A percentile compares a stretch with the other conserved stretches of the same genome.
Evolutionary conservation across 2,329 filamentous ascomycete genomes (phyloP).

Genomic region (Lasiodiplodia citricola): DNA sequence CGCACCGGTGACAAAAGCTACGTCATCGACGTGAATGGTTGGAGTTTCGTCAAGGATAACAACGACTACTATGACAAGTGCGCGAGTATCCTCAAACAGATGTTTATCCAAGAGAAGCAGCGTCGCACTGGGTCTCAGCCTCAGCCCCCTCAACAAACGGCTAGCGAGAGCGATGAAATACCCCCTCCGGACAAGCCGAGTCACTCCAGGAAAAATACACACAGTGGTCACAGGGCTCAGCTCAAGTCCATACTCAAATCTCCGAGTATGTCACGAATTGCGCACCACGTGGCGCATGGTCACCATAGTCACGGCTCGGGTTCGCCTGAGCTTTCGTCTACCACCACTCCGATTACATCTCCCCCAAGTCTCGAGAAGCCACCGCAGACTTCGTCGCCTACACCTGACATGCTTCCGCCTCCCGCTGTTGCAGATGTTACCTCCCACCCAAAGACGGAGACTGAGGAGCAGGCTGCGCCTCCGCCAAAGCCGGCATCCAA

Average conservation of each 20-base stretch:
- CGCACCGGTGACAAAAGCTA: slow-evolving; percentile 89
- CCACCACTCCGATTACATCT: slow-evolving; percentile 49
- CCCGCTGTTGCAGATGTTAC: slow-evolving; percentile 37
- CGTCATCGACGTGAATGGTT: slow-evolving; percentile 98
- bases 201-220: slow-evolving; percentile 41
- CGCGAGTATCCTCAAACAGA: slow-evolving; percentile 81
- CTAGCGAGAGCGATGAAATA: slow-evolving; percentile 28
- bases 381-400: slow-evolving; percentile 32
- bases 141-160: slow-evolving; percentile 53
- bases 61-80: slow-evolving; percentile 97
- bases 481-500: slow-evolving; percentile 68
- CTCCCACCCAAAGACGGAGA: slow-evolving; percentile 36
- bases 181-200: slow-evolving; percentile 19
- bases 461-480: slow-evolving; percentile 39
- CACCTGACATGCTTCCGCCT: slow-evolving; percentile 37
- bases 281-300: slow-evolving; percentile 51
- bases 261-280: slow-evolving; percentile 67
- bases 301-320: slow-evolving; percentile 45
- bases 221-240: slow-evolving; percentile 45
- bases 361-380: slow-evolving; percentile 50
- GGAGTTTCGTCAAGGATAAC: slow-evolving; percentile 99
- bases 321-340: slow-evolving; percentile 53
- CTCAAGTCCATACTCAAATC: slow-evolving; percentile 68
- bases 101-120: slow-evolving; percentile 82
- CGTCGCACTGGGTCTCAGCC: slow-evolving; percentile 59